Evolutionary conservation across 225 moss, liverwort and hornwort genomes (phyloP), one percentile per base, ranked within the genome.

Genomic region (Rhytidiadelphus loreus): DNA sequence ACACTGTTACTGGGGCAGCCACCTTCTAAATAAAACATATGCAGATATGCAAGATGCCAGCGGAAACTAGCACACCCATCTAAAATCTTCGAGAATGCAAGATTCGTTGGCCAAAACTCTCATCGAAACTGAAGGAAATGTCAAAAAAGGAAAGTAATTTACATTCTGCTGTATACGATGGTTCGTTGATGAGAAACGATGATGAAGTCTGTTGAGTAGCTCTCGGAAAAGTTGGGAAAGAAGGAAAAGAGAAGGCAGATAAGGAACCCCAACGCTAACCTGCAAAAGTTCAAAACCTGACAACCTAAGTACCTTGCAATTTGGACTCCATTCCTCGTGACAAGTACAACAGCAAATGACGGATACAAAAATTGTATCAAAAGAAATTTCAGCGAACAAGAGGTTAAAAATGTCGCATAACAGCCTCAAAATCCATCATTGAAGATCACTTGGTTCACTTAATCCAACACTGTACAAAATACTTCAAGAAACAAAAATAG

Each of bases 221-320:
- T 93, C 91, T 92, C 92, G 89, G 88, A 91, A 62, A 74, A 91
- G 88, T 83, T 90, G 83, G 55, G 88, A 86, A 88, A 81, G 88
- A 83, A 86, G 83, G 69, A 82, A 93, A 86, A 88, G 90, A 90
- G 81, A 91, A 87, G 69, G 88, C 88, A 91, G 81, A 77, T 81
- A 90, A 83, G 84, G 71, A 55, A 88, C 86, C 91, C 91, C 88
- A 87, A 91, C 91, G 91, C 86, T 91, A 90, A 86, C 93, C 91
- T 93, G 93, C 91, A 93, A 93, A 93, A 93, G 56, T 91, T 81
- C 91, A 91, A 89, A 88, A 89, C 69, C 83, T 90, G 86, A 84
- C 85, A 90, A 86, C 86, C 88, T 90, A 88, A 88, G 88, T 92
- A 87, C 82, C 71, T 77, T 82, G 85, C 76, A 87, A 86, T 88